phyloP scores from a whole-genome alignment of 1,284 basidiomycete genomes.

The Puccinia hordei region DNA sequence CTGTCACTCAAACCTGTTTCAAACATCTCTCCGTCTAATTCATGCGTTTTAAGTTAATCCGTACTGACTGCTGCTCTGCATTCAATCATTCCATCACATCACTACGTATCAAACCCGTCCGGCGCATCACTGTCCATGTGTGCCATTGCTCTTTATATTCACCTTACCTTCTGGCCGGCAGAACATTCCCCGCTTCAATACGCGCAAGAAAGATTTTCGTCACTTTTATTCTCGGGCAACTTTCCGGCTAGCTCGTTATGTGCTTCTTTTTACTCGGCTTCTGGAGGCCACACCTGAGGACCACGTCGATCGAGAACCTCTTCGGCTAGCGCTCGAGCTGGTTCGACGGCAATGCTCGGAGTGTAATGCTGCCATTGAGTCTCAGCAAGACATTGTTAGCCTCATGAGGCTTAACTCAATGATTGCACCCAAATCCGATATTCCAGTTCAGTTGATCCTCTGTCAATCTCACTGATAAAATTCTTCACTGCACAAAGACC shows the following conservation, averaged over 20 bases:
- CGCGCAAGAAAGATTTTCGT: conserved; percentile 70
- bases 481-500: background rate
- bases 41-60: background rate
- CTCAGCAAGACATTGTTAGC: conserved; percentile 26
- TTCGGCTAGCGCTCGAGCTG: conserved; percentile 79
- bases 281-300: conserved; percentile 74
- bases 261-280: conserved; percentile 81
- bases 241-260: conserved; percentile 86
- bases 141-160: background rate
- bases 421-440: conserved; percentile 40
- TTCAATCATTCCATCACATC: background rate
- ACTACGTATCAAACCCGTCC: background rate
- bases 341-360: conserved; percentile 72
- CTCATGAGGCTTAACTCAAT: conserved; percentile 37
- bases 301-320: conserved; percentile 75
- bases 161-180: background rate
- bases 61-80: no score
- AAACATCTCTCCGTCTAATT: background rate
- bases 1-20: background rate
- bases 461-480: background rate
- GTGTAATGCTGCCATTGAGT: conserved; percentile 34
- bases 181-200: conserved; percentile 57
- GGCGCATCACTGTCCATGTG: conserved; percentile 16
- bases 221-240: conserved; percentile 84
- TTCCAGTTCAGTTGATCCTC: conserved; percentile 35